Conservation (phyloP, 345 rosid species). For the Adansonia digitata region DNA sequence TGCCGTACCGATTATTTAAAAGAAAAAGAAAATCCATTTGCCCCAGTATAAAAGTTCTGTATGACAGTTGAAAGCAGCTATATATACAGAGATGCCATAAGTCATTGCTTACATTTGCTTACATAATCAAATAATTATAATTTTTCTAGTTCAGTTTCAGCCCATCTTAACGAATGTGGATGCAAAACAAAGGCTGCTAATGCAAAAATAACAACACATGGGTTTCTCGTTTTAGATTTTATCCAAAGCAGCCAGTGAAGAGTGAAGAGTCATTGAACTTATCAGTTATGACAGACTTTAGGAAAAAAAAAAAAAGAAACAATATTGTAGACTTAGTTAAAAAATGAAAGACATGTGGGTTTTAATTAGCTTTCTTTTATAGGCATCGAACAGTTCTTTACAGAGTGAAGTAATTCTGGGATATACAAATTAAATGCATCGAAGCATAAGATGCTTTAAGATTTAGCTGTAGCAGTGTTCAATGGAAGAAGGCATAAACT, state of each 20-base stretch:
- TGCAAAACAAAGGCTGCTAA: not conserved
- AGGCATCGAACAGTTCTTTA: not conserved
- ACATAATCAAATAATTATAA: not conserved
- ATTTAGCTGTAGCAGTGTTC: not conserved
- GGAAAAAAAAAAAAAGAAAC: too few relatives aligned
- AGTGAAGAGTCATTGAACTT: slow-evolving; percentile 9
- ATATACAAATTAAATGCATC: not conserved
- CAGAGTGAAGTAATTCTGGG: not conserved
- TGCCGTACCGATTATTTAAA: too few relatives aligned
- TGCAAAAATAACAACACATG: not conserved
- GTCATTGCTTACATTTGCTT: slow-evolving; percentile 3
- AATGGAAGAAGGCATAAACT: not conserved
- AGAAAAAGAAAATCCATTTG: not conserved
- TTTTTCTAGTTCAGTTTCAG: not conserved
- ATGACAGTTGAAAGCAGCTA: not conserved
- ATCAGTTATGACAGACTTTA: too few relatives aligned
- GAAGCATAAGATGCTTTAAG: not conserved
- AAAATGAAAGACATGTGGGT: not conserved
- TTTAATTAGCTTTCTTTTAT: not conserved
- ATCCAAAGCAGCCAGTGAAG: not conserved
- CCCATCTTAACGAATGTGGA: not conserved
- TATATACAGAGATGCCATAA: not conserved
- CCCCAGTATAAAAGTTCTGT: too few relatives aligned
- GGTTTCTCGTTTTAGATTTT: not conserved
- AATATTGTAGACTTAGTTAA: too few relatives aligned